Percentiles rank a stretch among this genome's conserved stretches.
phyloP scores from a whole-genome alignment of 2,329 filamentous ascomycete genomes.

The Fusarium sp. region DNA sequence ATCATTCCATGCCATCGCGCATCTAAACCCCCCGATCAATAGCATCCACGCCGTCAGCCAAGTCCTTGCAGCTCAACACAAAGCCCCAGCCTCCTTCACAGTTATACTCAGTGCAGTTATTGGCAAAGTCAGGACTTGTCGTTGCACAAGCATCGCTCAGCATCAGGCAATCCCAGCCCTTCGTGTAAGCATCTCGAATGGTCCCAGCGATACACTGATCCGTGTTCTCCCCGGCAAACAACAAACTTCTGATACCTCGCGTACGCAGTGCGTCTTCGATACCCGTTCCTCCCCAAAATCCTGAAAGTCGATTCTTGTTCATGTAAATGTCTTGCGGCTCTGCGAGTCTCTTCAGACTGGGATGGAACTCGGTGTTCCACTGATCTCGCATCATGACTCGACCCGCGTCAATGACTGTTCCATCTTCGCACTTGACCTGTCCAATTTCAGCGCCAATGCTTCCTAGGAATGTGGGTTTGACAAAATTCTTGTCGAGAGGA shows the following conservation, averaged over 20 bases:
- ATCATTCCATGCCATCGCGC: fast-evolving
- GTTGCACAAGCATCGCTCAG: background rate
- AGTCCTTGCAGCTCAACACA: background rate
- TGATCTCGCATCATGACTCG: background rate
- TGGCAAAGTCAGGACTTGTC: background rate
- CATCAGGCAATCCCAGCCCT: background rate
- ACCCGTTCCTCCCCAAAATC: background rate
- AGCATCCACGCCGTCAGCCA: background rate
- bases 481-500: background rate
- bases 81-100: background rate
- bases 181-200: background rate
- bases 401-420: fast-evolving
- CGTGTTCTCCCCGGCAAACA: background rate
- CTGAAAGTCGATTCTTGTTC: background rate
- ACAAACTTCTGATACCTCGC: background rate
- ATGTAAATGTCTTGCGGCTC: background rate
- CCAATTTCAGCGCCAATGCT: background rate
- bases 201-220: background rate
- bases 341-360: fast-evolving
- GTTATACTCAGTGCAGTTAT: background rate
- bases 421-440: fast-evolving
- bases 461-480: background rate
- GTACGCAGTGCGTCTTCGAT: fast-evolving
- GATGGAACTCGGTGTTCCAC: background rate
- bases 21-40: background rate